A percentile compares a stretch with the other conserved stretches of the same genome.
phyloP scores from a whole-genome alignment of 345 rosid genomes.

The Hevea brasiliensis region DNA sequence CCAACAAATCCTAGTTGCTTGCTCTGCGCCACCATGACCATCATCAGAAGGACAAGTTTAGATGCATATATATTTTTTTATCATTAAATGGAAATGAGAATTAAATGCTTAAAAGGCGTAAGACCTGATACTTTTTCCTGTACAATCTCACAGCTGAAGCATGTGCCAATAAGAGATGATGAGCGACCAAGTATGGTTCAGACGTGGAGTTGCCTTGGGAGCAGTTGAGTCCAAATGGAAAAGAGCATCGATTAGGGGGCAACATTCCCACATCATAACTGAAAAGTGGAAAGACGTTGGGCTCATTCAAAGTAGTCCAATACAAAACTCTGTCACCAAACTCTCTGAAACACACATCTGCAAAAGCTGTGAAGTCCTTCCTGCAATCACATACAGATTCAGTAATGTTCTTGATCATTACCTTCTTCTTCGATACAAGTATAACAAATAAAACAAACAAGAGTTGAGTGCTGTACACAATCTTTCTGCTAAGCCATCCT shows the following conservation, averaged over 20 bases:
- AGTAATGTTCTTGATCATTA: not conserved
- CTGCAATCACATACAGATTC: slow-evolving; percentile 39
- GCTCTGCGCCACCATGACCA: slow-evolving; percentile 25
- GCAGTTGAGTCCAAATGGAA: slow-evolving; percentile 32
- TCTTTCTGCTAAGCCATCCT: slow-evolving; percentile 58
- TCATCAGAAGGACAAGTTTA: too few relatives aligned
- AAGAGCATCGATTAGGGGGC: slow-evolving; percentile 51
- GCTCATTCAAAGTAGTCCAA: slow-evolving; percentile 78
- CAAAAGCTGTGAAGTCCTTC: slow-evolving; percentile 68
- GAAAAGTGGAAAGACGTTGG: slow-evolving; percentile 38
- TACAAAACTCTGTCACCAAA: slow-evolving; percentile 44
- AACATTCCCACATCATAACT: slow-evolving; percentile 28
- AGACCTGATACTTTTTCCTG: slow-evolving; percentile 59
- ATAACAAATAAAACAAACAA: not conserved
- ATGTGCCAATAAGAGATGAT: slow-evolving; percentile 67
- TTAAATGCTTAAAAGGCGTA: not conserved
- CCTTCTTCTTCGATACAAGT: not conserved
- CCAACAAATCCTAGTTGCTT: slow-evolving; percentile 40
- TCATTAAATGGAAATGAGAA: not conserved
- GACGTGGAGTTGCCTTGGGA: slow-evolving; percentile 54
- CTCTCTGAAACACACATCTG: slow-evolving; percentile 72
- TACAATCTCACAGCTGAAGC: slow-evolving; percentile 62
- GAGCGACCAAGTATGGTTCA: slow-evolving; percentile 68
- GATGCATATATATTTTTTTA: not conserved
- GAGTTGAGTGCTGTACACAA: slow-evolving; percentile 38